Base-by-base conservation (phyloP, 805 yeast species). In the Schwanniomyces pseudopolymorphus region DNA sequence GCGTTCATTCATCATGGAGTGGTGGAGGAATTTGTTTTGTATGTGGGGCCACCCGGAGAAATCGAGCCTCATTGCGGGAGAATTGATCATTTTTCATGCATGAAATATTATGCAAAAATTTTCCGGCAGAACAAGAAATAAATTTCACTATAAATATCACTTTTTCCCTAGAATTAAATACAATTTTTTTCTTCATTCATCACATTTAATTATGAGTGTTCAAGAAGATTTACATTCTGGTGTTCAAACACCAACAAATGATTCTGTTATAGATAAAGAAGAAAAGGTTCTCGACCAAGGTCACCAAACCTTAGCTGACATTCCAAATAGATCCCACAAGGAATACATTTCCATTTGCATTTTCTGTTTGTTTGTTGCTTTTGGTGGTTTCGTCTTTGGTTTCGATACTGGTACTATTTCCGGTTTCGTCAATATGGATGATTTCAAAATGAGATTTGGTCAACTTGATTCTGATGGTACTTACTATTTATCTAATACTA, bases 321-420 rank as follows among this genome's bases (percentile, higher is more conserved):
- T 67, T 48, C 71, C 73, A 10, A 57, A 63, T 46, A 71, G 67
- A 52, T 48, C 64, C 9, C 46, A 55, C 42, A 65, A 62, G 46
- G 76, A 69, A 31, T 66, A 70, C 46, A 28, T 62, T 6, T 53
- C 63, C 19, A 65, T 69, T 58, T 43, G 67, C 64, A 24, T 64
- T 10, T 66, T 70, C 47, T 82, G 89, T 64, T 55, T 74, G n/a
- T 56, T 79, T 44, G 79, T 85, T 53, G 87, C 89, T 26, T 85
- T 85, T 52, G 89, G 89, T 69, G 91, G 90, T 40, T 85, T 81
- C 61, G 84, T 84, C 39, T 85, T 83, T 58, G 90, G 90, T 49
- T 84, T 84, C 77, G 90, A 84, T 70, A 85, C 88, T 43, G 90
- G 89, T 70, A 83, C 89, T 52, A 79, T 84, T 64, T 82, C 87